Evolutionary conservation across 1,139 yeast species (phyloP).

Genomic region (Lodderomyces parapsilosis): DNA sequence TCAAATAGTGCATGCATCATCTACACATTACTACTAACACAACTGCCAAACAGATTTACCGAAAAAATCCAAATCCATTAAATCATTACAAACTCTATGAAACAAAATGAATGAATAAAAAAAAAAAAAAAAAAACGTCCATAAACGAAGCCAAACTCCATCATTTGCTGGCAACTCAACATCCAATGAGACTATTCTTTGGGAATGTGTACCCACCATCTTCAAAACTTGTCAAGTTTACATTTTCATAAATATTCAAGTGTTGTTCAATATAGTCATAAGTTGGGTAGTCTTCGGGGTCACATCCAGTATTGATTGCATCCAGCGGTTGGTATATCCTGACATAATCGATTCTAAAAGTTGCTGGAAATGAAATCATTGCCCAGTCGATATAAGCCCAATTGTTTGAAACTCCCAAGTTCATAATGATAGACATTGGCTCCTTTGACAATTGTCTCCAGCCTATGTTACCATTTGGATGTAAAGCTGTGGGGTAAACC

Average conservation of each 20-base stretch:
- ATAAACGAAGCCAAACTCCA: no score
- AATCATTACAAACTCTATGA: not conserved
- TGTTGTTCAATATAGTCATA: slow-evolving; percentile 68
- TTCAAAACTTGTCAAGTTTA: slow-evolving; percentile 65
- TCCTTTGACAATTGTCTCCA: slow-evolving; percentile 76
- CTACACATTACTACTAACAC: not conserved
- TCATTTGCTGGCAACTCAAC: slow-evolving; percentile 8
- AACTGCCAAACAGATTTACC: no score
- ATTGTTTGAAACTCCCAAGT: slow-evolving; percentile 74
- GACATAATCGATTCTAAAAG: slow-evolving; percentile 70
- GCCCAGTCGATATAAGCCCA: slow-evolving; percentile 88
- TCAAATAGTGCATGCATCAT: no score
- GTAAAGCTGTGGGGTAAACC: slow-evolving; percentile 58
- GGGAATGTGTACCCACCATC: slow-evolving; percentile 70
- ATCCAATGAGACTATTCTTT: slow-evolving; percentile 28
- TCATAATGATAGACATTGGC: slow-evolving; percentile 80
- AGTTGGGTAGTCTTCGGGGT: slow-evolving; percentile 74
- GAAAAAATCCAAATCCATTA: not conserved
- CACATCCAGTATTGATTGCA: slow-evolving; percentile 59
- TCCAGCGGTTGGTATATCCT: slow-evolving; percentile 73
- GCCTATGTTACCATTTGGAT: slow-evolving; percentile 81
- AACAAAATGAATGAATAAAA: no score
- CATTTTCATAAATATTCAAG: slow-evolving; percentile 57
- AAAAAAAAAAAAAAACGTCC: not conserved
- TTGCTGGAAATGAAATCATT: slow-evolving; percentile 63